phyloP scores from a whole-genome alignment of 2,329 filamentous ascomycete species.

The Alternaria sp. region DNA sequence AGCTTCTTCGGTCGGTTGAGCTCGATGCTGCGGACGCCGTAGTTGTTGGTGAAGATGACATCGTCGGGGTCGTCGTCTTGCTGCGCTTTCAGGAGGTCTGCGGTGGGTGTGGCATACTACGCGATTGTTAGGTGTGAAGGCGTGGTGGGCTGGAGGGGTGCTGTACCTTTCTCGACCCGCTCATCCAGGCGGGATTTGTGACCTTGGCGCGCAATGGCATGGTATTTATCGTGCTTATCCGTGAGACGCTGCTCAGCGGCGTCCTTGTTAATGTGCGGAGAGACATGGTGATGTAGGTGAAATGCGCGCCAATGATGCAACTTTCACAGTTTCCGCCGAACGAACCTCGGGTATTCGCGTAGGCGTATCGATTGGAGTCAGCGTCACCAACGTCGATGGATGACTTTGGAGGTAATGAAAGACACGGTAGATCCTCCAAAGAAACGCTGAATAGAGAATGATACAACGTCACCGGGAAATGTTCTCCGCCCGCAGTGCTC shows the following conservation, averaged over 20 bases:
- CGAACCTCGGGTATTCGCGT: conserved; percentile 49
- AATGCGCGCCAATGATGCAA: conserved; percentile 31
- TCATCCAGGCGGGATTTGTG: conserved; percentile 62
- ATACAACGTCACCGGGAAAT: conserved; percentile 13
- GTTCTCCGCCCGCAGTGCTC: conserved; percentile 19
- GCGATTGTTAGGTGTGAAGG: conserved; percentile 17
- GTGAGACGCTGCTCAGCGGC: conserved; percentile 49
- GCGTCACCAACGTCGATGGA: neutral
- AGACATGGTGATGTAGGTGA: conserved; percentile 49
- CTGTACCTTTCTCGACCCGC: conserved; percentile 59
- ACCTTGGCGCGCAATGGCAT: conserved; percentile 88
- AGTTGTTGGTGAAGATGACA: conserved; percentile 88
- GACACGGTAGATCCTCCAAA: too few species aligned
- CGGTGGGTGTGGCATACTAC: conserved; percentile 45
- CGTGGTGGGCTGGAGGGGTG: conserved; percentile 3
- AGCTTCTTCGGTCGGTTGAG: conserved; percentile 92
- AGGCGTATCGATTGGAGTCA: neutral
- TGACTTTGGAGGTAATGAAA: neutral
- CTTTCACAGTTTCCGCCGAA: conserved; percentile 36
- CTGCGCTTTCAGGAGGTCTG: conserved; percentile 58
- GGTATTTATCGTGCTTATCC: conserved; percentile 34
- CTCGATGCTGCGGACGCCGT: conserved; percentile 89
- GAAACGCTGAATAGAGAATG: neutral
- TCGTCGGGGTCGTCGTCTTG: conserved; percentile 80
- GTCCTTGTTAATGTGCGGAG: conserved; percentile 50